phyloP scores from a whole-genome alignment of 306 rosid species.

The Begonia fuchsioides region DNA sequence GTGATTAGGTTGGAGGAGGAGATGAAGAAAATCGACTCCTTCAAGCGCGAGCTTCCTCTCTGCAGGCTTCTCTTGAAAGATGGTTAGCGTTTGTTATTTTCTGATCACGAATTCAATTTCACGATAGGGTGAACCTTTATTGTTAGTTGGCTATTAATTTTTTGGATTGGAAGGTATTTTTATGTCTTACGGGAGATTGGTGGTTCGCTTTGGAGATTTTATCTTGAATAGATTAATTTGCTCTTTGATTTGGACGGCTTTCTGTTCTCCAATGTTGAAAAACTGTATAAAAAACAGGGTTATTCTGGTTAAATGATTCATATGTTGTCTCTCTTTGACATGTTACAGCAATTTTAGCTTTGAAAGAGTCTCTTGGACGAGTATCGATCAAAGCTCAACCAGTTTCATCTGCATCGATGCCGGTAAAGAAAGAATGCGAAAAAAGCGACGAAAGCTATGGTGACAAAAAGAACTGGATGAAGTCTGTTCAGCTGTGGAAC shows the following conservation, averaged over 20 bases:
- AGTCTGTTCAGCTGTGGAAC: constrained; percentile 93
- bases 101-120: background rate
- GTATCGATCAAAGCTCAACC: constrained; percentile 25
- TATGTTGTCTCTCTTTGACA: background rate
- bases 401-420: constrained; percentile 67
- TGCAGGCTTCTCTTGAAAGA: constrained; percentile 70
- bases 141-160: too few species aligned
- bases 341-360: constrained; percentile 40
- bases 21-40: constrained; percentile 73
- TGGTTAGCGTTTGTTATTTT: constrained; percentile 28
- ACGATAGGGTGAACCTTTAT: too few species aligned
- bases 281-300: too few species aligned
- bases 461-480: constrained; percentile 96
- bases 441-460: constrained; percentile 20
- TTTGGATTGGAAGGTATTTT: too few species aligned
- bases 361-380: constrained; percentile 49
- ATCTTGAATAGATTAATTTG: too few species aligned
- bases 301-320: constrained; percentile 6
- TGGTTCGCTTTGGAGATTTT: background rate
- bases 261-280: too few species aligned
- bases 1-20: constrained; percentile 51
- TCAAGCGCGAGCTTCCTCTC: constrained; percentile 91
- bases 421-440: constrained; percentile 50
- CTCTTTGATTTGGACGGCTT: too few species aligned
- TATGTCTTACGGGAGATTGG: background rate